phyloP scores from a whole-genome alignment of 805 yeast species.

The Pichia ethanolica region DNA sequence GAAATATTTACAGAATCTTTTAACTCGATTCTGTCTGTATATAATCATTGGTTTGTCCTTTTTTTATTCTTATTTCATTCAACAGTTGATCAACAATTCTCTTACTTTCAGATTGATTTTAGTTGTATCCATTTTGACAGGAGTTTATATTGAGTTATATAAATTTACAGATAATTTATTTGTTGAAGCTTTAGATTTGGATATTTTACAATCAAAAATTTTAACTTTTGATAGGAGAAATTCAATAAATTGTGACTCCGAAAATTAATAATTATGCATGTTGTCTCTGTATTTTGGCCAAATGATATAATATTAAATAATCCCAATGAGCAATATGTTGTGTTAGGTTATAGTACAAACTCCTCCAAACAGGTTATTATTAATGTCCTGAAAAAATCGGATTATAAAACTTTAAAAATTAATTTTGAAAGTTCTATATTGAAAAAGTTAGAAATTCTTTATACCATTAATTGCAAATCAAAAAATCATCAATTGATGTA shows the following conservation, averaged over 20 bases:
- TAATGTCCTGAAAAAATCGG: slow-evolving; percentile 16
- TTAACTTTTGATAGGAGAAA: slow-evolving; percentile 10
- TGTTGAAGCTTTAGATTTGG: neutral
- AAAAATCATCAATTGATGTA: slow-evolving; percentile 11
- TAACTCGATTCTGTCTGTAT: neutral
- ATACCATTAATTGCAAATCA: slow-evolving; percentile 20
- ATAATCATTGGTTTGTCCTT: neutral
- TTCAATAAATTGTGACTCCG: slow-evolving; percentile 9
- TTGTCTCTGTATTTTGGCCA: slow-evolving; percentile 25
- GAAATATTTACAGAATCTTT: neutral
- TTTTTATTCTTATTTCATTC: neutral
- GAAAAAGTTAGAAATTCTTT: slow-evolving; percentile 20
- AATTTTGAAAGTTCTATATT: slow-evolving; percentile 15
- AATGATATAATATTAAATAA: slow-evolving; percentile 15
- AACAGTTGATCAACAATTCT: neutral
- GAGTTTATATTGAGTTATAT: slow-evolving; percentile 1
- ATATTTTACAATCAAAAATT: slow-evolving; percentile 1
- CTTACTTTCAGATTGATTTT: neutral
- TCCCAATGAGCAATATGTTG: slow-evolving; percentile 11
- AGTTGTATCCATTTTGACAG: neutral
- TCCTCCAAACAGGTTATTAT: slow-evolving; percentile 19
- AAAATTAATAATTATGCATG: slow-evolving; percentile 4
- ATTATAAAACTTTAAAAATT: slow-evolving; percentile 12
- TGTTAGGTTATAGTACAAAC: slow-evolving; percentile 24
- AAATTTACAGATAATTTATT: neutral